Base-by-base conservation (phyloP, 176 grass and related monocot genomes). In the Carex parvula region DNA sequence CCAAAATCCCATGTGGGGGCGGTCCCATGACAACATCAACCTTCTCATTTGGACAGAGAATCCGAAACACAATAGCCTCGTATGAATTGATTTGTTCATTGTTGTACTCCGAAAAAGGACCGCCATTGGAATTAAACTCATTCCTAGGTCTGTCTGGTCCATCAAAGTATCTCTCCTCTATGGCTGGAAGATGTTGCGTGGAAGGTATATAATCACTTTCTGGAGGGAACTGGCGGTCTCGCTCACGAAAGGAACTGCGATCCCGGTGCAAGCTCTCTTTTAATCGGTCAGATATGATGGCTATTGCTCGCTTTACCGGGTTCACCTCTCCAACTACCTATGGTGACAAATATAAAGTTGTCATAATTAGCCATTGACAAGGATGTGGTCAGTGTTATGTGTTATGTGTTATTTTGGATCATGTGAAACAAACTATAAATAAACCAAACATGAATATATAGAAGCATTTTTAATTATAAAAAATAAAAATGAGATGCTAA, bases 241-340 rank as follows among this genome's bases (percentile, higher is more conserved):
- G 86, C 46, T 88, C 92, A 60, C 89, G 87, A 29, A 89, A 91
- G 67, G 89, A 87, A 80, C 95, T 91, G 79, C 95, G 92, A 72
- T 98, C 95, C 56, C 95, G 89, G 64, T 98, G 95, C 76, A 98
- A 85, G 70, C 95, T 98, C 87, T 98, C 96, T 73, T 93, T 98
- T 85, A 98, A 81, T 67, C 96, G 91, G 70, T 92, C 93, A 64
- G 93, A 90, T 37, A 98, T 92, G 53, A 91, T 87, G 32, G 56
- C 89, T 37, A 98, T 89, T 72, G 93, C 96, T 84, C 91, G 91
- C 84, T 93, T 98, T 85, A 98, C 96, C 83, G 80, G 89, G 85
- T 88, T 93, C 14, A 89, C 85, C 14, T 98, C 96, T 83, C 95
- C 95, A 83, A 93, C 91, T 80, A 98, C 87, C 96, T 98, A 60